Percentiles rank a stretch among this genome's conserved stretches.
These are phyloP conservation scores for Thelephora ganbajun DNA, from an alignment of 768 basidiomycete species.

Conservation along the genomic window DNA sequence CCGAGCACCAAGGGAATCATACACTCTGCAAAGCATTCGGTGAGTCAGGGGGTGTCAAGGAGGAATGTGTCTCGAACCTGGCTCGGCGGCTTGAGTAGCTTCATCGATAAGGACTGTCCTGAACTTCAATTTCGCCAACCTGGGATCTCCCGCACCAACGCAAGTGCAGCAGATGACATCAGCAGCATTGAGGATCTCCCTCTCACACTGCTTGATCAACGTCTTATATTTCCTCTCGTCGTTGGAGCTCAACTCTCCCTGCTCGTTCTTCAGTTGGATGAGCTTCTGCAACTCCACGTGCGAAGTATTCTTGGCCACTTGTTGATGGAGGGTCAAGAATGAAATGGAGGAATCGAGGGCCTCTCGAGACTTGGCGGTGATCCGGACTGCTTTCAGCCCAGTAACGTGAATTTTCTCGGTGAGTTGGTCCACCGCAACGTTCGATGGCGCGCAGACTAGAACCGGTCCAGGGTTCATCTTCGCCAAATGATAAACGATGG, in stretches of 20 bases:
- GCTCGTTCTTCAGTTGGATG: conserved; percentile 94
- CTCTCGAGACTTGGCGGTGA: conserved; percentile 96
- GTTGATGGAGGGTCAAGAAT: conserved; percentile 91
- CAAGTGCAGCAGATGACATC: conserved; percentile 99
- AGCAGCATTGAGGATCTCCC: conserved; percentile 88
- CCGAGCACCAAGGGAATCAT: conserved; percentile 99
- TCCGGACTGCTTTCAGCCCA: conserved; percentile 94
- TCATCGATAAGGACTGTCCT: conserved; percentile 97
- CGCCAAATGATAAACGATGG: conserved; percentile 94
- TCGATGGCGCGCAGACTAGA: conserved; percentile 95
- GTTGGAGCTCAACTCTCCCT: conserved; percentile 90
- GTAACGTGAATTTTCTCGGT: conserved; percentile 99
- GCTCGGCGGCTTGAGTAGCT: conserved; percentile 95
- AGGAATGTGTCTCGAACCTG: conserved; percentile 37
- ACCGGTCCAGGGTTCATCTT: conserved; percentile 99
- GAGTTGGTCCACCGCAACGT: conserved; percentile 97
- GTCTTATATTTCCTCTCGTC: conserved; percentile 99
- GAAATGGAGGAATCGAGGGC: conserved; percentile 91
- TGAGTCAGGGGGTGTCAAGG: not conserved
- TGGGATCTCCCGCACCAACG: conserved; percentile 93
- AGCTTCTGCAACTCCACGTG: conserved; percentile 97
- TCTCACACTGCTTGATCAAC: conserved; percentile 88
- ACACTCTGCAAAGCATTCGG: conserved; percentile 49
- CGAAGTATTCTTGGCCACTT: conserved; percentile 92
- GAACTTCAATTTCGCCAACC: conserved; percentile 94